Evolutionary conservation across 2,329 filamentous ascomycete genomes (phyloP).

Genomic region (Shiraia sp.): DNA sequence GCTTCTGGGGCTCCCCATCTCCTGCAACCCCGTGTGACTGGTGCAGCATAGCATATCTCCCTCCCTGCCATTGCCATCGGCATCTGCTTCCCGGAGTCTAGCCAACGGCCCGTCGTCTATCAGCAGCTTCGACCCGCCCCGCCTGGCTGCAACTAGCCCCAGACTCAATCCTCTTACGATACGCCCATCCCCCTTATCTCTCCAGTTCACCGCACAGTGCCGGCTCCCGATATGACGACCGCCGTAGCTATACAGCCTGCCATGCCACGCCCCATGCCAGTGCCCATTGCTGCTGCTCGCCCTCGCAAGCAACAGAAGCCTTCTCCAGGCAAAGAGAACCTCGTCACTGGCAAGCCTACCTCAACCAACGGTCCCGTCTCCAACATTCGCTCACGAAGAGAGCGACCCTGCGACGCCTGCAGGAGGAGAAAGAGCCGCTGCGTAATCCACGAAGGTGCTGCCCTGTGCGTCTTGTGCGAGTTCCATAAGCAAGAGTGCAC

Average conservation of each 20-base stretch:
- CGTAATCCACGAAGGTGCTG: slow-evolving; percentile 75
- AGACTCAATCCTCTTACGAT: slow-evolving; percentile 17
- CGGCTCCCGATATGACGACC: slow-evolving; percentile 50
- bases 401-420: slow-evolving; percentile 66
- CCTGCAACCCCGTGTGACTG: slow-evolving; percentile 34
- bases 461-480: slow-evolving; percentile 75
- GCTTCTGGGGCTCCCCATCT: slow-evolving; percentile 33
- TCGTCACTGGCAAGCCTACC: slow-evolving; percentile 45
- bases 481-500: slow-evolving; percentile 79
- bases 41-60: slow-evolving; percentile 22
- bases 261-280: slow-evolving; percentile 49
- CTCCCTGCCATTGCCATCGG: slow-evolving; percentile 16
- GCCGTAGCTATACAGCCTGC: slow-evolving; percentile 54
- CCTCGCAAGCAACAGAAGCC: slow-evolving; percentile 46
- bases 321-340: slow-evolving; percentile 49
- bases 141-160: slow-evolving; percentile 23
- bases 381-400: slow-evolving; percentile 46
- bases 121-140: slow-evolving; percentile 24
- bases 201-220: slow-evolving; percentile 22
- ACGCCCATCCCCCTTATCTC: slow-evolving; percentile 29
- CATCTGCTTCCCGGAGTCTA: slow-evolving; percentile 27
- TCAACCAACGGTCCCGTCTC: slow-evolving; percentile 39
- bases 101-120: slow-evolving; percentile 37
- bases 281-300: slow-evolving; percentile 52
- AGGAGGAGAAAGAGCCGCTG: slow-evolving; percentile 74